Conservation (phyloP, 73 alveolate species). For the Paramecium sonneborni region DNA sequence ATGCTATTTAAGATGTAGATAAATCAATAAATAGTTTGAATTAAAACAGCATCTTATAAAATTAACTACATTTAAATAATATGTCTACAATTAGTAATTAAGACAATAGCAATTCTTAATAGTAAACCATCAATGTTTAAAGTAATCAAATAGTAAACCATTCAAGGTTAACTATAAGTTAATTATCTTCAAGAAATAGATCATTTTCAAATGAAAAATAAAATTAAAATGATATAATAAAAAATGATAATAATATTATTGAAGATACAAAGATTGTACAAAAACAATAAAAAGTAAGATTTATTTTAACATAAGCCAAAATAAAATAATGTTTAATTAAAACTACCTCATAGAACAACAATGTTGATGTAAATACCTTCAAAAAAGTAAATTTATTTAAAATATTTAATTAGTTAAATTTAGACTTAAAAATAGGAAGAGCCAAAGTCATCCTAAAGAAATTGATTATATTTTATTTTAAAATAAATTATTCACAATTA, state of each 20-base stretch:
- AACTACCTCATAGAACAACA: slow-evolving; percentile 46
- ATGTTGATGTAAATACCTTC: slow-evolving; percentile 32
- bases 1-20: background rate
- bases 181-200: background rate
- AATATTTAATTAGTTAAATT: background rate
- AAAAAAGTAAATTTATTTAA: background rate
- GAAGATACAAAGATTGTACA: background rate
- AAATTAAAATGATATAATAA: background rate
- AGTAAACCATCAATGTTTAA: background rate
- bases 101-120: background rate
- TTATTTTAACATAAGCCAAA: background rate
- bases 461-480: background rate
- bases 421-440: background rate
- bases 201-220: background rate
- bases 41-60: background rate
- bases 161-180: background rate
- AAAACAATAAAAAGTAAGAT: background rate
- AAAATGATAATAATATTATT: background rate
- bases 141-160: background rate
- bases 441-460: slow-evolving; percentile 19
- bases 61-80: background rate
- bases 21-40: background rate
- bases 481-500: background rate
- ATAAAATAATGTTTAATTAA: background rate
- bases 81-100: background rate